A percentile compares a stretch with the other conserved stretches of the same genome.
These are phyloP conservation scores for Tagetes erecta DNA, from an alignment of 129 eudicot genomes.

Conservation along the genomic window DNA sequence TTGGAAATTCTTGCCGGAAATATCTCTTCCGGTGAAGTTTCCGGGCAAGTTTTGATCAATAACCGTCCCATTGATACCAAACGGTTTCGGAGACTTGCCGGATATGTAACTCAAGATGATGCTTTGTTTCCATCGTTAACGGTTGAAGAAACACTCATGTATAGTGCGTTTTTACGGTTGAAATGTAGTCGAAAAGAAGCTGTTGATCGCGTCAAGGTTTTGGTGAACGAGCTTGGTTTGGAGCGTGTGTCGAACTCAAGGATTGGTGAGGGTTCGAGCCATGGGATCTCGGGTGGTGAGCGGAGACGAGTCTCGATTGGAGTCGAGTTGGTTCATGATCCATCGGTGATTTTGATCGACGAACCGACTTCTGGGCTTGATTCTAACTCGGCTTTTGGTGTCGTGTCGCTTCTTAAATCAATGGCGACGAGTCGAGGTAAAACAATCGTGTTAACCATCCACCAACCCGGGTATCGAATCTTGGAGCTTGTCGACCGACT, in stretches of 20 bases:
- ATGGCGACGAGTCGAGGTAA: slow-evolving; percentile 59
- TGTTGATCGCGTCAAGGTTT: slow-evolving; percentile 41
- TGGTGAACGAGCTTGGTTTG: slow-evolving; percentile 75
- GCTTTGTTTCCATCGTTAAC: slow-evolving; percentile 79
- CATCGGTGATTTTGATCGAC: slow-evolving; percentile 63
- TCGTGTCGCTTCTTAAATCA: slow-evolving; percentile 57
- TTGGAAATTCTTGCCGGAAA: slow-evolving; percentile 72
- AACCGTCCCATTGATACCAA: slow-evolving; percentile 41
- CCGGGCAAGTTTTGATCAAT: slow-evolving; percentile 74
- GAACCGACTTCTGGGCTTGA: slow-evolving; percentile 97
- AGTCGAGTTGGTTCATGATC: slow-evolving; percentile 87
- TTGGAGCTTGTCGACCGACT: slow-evolving; percentile 77
- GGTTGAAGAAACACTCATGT: slow-evolving; percentile 81
- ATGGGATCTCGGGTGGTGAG: slow-evolving; percentile 91
- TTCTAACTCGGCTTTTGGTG: slow-evolving; percentile 77
- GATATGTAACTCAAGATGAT: slow-evolving; percentile 84
- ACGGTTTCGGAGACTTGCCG: slow-evolving; percentile 55
- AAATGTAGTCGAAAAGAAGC: slow-evolving; percentile 53
- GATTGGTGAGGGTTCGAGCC: slow-evolving; percentile 62
- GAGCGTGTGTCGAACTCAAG: slow-evolving; percentile 56
- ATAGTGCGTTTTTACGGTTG: slow-evolving; percentile 75
- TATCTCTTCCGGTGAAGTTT: slow-evolving; percentile 42
- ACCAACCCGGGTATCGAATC: slow-evolving; percentile 88
- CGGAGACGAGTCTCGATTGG: slow-evolving; percentile 85
- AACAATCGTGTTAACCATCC: slow-evolving; percentile 78